A percentile compares a stretch with the other conserved stretches of the same genome.
These are phyloP conservation scores for Micractinium sp. DNA, from an alignment of 139 green algal species.

Conservation along the genomic window DNA sequence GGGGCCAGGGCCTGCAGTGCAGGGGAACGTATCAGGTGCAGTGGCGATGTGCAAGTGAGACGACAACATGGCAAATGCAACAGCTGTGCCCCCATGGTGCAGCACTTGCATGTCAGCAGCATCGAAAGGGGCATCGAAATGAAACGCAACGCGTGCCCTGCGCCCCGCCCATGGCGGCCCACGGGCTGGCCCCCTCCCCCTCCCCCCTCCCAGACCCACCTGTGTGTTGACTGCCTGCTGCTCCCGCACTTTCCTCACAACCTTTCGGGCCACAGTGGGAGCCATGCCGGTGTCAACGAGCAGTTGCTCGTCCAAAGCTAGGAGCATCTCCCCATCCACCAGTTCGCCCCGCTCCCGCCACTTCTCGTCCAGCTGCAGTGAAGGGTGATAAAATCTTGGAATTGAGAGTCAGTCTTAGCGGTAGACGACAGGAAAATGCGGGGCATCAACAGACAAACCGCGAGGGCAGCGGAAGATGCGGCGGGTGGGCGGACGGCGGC, in stretches of 20 bases:
- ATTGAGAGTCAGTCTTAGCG: too few species aligned
- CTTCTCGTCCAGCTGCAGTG: background rate
- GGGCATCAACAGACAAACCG: too few species aligned
- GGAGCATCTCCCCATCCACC: conserved; percentile 9
- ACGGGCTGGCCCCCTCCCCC: background rate
- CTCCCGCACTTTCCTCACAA: background rate
- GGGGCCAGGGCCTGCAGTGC: conserved; percentile 9
- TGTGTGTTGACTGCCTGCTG: background rate
- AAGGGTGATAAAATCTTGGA: too few species aligned
- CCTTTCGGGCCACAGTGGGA: background rate
- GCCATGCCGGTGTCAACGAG: background rate
- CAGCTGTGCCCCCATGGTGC: too few species aligned
- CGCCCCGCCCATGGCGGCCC: background rate
- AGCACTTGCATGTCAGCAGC: too few species aligned
- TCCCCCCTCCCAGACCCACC: background rate
- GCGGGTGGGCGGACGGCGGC: too few species aligned
- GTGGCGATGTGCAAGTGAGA: too few species aligned
- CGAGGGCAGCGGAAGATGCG: too few species aligned
- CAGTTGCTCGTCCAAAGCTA: background rate
- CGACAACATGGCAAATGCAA: background rate
- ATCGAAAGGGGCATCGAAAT: background rate
- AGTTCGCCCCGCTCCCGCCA: background rate
- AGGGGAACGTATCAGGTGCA: background rate
- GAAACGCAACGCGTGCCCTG: background rate
- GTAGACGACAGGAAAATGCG: too few species aligned